Evolutionary conservation across 345 rosid genomes (phyloP).

Genomic region (Hypericum perforatum): DNA sequence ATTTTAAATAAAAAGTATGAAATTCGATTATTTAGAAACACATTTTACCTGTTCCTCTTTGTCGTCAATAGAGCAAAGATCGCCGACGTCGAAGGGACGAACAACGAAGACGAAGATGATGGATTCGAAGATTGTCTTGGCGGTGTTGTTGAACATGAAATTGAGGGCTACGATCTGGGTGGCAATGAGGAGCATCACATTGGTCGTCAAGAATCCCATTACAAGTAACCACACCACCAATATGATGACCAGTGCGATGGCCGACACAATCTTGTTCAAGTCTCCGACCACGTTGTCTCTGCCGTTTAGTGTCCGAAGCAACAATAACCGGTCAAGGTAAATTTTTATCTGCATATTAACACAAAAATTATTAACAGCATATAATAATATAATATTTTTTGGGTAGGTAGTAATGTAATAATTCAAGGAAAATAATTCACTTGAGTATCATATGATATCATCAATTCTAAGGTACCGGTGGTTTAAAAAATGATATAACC

Average conservation of each 20-base stretch:
- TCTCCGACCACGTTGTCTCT: constrained; percentile 68
- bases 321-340: constrained; percentile 54
- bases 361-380: too few relatives aligned
- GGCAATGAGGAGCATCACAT: constrained; percentile 45
- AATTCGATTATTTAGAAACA: too few relatives aligned
- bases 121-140: constrained; percentile 72
- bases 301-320: constrained; percentile 60
- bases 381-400: too few relatives aligned
- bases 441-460: too few relatives aligned
- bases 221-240: constrained; percentile 45
- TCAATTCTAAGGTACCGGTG: too few relatives aligned
- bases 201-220: constrained; percentile 57
- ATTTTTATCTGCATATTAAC: constrained; percentile 40
- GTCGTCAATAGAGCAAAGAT: constrained; percentile 64
- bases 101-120: constrained; percentile 72
- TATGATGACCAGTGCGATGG: constrained; percentile 40
- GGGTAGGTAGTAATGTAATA: too few relatives aligned
- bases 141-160: constrained; percentile 70
- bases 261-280: constrained; percentile 65
- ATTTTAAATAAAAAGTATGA: too few relatives aligned
- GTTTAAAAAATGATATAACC: too few relatives aligned
- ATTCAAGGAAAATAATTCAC: too few relatives aligned
- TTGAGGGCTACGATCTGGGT: constrained; percentile 59
- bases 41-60: constrained; percentile 37
- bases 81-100: constrained; percentile 82